These are phyloP conservation scores for Chaetoceros muelleri DNA, from an alignment of 108 stramenopile species.

Conservation along the genomic window DNA sequence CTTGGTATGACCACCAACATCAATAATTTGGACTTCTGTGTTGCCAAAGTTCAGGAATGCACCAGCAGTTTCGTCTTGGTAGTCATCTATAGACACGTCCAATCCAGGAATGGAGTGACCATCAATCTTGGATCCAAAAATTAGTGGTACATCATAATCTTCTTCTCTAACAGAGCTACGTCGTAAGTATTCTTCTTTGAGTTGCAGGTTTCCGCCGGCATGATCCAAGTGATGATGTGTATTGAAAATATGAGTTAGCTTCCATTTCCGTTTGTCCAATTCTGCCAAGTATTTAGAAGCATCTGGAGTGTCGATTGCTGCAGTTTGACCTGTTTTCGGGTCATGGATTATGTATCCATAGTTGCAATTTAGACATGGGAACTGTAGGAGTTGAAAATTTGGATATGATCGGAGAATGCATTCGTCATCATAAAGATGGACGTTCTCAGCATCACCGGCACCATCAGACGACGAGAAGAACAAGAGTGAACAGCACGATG, in stretches of 20 bases:
- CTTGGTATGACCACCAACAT: constrained; percentile 75
- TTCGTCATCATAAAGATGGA: too few relatives aligned
- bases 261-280: constrained; percentile 50
- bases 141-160: constrained; percentile 19
- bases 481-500: too few relatives aligned
- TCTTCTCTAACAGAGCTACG: too few relatives aligned
- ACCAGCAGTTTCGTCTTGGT: too few relatives aligned
- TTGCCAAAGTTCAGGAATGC: constrained; percentile 49
- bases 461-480: too few relatives aligned
- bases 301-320: constrained; percentile 76
- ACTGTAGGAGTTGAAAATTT: too few relatives aligned
- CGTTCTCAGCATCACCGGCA: too few relatives aligned
- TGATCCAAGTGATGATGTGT: constrained; percentile 74
- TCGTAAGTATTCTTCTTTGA: constrained; percentile 40
- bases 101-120: constrained; percentile 51
- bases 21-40: constrained; percentile 37
- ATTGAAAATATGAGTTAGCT: constrained; percentile 70
- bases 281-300: constrained; percentile 40
- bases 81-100: constrained; percentile 35
- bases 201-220: constrained; percentile 59
- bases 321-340: constrained; percentile 48
- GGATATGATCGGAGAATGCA: too few relatives aligned
- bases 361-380: constrained; percentile 64
- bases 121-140: constrained; percentile 53
- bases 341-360: constrained; percentile 71